Base-by-base conservation (phyloP, 495 filamentous ascomycete genomes). In the Parmelia sp. region DNA sequence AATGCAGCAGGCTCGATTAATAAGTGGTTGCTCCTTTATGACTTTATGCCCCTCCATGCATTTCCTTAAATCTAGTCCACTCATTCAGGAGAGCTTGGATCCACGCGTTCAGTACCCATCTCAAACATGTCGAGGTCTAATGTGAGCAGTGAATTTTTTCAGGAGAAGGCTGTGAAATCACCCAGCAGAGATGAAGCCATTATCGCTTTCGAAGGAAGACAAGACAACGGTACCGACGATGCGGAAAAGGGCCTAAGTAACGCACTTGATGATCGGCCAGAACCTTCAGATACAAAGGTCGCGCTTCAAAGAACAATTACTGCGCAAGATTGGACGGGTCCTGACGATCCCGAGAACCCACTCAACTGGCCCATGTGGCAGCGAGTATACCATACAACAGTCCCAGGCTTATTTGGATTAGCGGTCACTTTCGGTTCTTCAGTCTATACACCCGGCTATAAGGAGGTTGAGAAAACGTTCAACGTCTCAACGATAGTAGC, bases 351-450 rank as follows among this genome's bases (percentile, higher is more conserved):
- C 14, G 74, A 71, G 21, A 78, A 79, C 60, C 74, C 77, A 21
- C 44, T 62, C 33, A 79, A 77, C 59, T 79, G 77, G 77, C 61
- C 66, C 4, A 31, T 74, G 14, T 66, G 47, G 63, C 63, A 55
- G 57, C 63, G 61, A 9, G n/a, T 63, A 8, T 63, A 63, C 39
- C 61, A 63, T 14, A 57, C 61, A 1, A 57, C 39, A 8, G 39
- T 27, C 37, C 61, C 61, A 19, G 29, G 33, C 8, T 57, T 75
- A 17, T 69, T 74, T 63, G 67, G 59, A 5, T 73, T 74, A 31
- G 64, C 62, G 4, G 70, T 74, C 11, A 79, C 83, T 25, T 62
- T 85, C 25, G 82, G 78, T 5, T 74, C 80, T 7, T 86, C 84
- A 4, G 79, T 85, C 40, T 74, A 84, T 58, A 77, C 80, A 0